Base-by-base conservation (phyloP, 2,329 filamentous ascomycete species). In the Fusarium miscanthi region DNA sequence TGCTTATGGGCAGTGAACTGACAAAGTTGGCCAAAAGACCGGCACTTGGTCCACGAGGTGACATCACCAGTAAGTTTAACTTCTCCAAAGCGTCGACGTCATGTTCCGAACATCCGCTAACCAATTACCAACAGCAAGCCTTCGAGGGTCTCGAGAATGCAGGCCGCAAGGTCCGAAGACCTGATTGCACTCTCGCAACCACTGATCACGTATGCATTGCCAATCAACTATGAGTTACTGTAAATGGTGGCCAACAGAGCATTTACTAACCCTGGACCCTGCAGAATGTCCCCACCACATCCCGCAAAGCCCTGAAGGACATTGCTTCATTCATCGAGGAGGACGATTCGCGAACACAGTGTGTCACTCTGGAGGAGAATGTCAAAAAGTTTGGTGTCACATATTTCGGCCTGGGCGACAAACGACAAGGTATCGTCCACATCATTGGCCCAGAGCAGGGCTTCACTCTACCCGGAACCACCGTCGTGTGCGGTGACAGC, bases 361-460 rank as follows among this genome's bases (percentile, higher is more conserved):
- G 95, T 83, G 91, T 95, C 79, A 98, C 96, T 43, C 91, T 99
- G 71, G 96, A 99, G 86, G 92, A 98, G 78, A 99, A 99, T 78
- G 95, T 99, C 78, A 96, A 95, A 85, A 93, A 95, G 74, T 98
- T 98, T 81, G 94, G 94, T 79, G 88, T 99, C 79, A 98, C 95
- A 82, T 98, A 98, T 85, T 99, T 99, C 81, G 96, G 96, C 70
- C 91, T 99, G 72, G 93, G 92, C 76, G 95, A 98, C 84, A 97
- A 96, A 88, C 92, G 96, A 74, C 96, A 99, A 85, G 96, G 96
- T 75, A 99, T 99, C 78, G 96, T 98, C 65, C 96, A 99, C 85
- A 94, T 99, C 78, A 98, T 99, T 78, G 96, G 96, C 40, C 96
- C 96, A 43, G 96, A 99, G 87, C 96, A 99, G 84, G 96, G 96